Evolutionary conservation across 208 protist species (phyloP).

Genomic region (Naegleria lovaniensis): DNA sequence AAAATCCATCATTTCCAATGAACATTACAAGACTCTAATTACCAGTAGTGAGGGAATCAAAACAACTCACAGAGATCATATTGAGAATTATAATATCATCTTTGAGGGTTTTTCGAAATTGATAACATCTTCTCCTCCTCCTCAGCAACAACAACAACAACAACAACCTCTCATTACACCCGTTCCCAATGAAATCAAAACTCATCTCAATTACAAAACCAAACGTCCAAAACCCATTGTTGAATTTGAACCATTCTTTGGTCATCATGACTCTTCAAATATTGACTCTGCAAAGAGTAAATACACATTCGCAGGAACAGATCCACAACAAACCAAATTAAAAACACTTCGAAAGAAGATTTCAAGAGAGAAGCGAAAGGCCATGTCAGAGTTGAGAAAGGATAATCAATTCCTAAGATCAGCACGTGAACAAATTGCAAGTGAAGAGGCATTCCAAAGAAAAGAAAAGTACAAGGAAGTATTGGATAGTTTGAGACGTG

Average conservation of each 20-base stretch:
- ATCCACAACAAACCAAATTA: not conserved
- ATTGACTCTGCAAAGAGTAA: not conserved
- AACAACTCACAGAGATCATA: not conserved
- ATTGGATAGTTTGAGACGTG: not conserved
- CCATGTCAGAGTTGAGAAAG: constrained; percentile 14
- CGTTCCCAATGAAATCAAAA: not conserved
- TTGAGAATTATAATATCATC: not conserved
- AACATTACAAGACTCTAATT: not conserved
- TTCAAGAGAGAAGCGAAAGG: not conserved
- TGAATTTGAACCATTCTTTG: not conserved
- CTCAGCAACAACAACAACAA: too few species aligned
- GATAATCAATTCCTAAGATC: not conserved
- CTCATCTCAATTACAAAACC: not conserved
- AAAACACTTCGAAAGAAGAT: not conserved
- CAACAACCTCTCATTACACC: too few species aligned
- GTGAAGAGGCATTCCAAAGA: not conserved
- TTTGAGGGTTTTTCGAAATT: not conserved
- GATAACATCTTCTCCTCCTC: too few species aligned
- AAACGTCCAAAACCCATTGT: not conserved
- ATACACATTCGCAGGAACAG: not conserved
- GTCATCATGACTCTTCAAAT: not conserved
- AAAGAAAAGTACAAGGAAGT: constrained; percentile 18
- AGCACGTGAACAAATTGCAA: not conserved
- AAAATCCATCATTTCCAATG: not conserved
- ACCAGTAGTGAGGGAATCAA: not conserved